Conservation (phyloP, 192 early-diverging fungal genomes). For the Backusella tuberculispora region DNA sequence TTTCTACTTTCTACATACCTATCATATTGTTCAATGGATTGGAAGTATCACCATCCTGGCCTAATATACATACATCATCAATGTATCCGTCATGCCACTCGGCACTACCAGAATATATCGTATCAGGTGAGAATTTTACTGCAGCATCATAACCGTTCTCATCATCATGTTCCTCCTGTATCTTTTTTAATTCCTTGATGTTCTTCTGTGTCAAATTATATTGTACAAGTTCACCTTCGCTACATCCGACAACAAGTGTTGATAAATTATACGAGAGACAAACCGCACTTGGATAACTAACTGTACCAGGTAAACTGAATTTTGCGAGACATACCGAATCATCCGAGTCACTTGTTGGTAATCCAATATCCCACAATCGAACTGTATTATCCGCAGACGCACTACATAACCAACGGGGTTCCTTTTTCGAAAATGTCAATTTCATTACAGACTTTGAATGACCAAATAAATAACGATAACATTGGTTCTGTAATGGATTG, state of each 20-base stretch:
- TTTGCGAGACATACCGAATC: constrained; percentile 38
- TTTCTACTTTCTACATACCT: not conserved
- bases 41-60: constrained; percentile 9
- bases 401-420: constrained; percentile 52
- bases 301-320: constrained; percentile 15
- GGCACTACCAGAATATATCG: constrained; percentile 42
- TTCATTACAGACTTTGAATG: constrained; percentile 43
- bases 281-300: constrained; percentile 2
- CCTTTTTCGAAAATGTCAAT: constrained; percentile 45
- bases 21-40: constrained; percentile 16
- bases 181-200: not conserved
- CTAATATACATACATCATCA: constrained; percentile 47
- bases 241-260: constrained; percentile 34
- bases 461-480: constrained; percentile 53
- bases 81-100: constrained; percentile 58
- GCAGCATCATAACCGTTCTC: not conserved
- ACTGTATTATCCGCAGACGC: constrained; percentile 45
- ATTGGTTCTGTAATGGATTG: constrained; percentile 45
- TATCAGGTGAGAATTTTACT: not conserved
- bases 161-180: constrained; percentile 31
- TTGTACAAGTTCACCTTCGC: constrained; percentile 21
- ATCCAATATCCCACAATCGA: constrained; percentile 57
- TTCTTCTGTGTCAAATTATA: constrained; percentile 9
- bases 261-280: constrained; percentile 21
- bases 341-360: constrained; percentile 29